Evolutionary conservation across 768 basidiomycete genomes (phyloP), one percentile per base, ranked within the genome.

Genomic region (Sarcodon aspratus): DNA sequence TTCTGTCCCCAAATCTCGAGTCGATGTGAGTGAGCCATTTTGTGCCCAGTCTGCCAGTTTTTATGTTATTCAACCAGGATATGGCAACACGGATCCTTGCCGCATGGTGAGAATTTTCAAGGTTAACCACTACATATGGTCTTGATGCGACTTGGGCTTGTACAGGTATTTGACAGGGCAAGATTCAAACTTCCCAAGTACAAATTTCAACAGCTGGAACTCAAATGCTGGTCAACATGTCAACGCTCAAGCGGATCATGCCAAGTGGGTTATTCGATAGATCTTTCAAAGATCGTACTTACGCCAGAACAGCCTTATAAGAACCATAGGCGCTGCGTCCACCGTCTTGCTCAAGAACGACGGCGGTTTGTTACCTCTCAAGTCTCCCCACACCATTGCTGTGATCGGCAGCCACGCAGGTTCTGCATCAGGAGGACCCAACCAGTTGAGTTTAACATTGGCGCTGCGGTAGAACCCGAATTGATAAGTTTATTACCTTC

Each of bases 81-180:
- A 74, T 85, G 73, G 84, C 82, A 1, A 73, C 73, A 6, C 75
- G 84, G 17, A 79, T 85, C 49, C 59, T 86, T 11, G 80, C 82
- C 15, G 71, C 74, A 7, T 85, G 76, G 73, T 80, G 59, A 48
- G 54, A 54, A 7, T 52, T 59, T 9, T 55, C 5, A 27, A 27
- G 21, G 5, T 27, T 5, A 27, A 27, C 21, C 5, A 27, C 5
- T 27, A 27, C 21, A 27, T 3, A 27, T 5, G 21, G 21, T 5
- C 21, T 27, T 27, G 21, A 27, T 27, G 56, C 35, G 69, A 68
- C 47, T 4, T 50, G 48, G 62, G 59, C 48, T 15, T 45, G 9
- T 49, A n/a, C 11, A 66, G 65, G 63, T 73, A 74, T 50, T 63
- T 75, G 6, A 54, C 74, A 18, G 69, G 70, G 13, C 77, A 78